Percentiles rank a stretch among this genome's conserved stretches.
Conservation (phyloP, 148 eudicot species). For the Persicaria tinctoria region DNA sequence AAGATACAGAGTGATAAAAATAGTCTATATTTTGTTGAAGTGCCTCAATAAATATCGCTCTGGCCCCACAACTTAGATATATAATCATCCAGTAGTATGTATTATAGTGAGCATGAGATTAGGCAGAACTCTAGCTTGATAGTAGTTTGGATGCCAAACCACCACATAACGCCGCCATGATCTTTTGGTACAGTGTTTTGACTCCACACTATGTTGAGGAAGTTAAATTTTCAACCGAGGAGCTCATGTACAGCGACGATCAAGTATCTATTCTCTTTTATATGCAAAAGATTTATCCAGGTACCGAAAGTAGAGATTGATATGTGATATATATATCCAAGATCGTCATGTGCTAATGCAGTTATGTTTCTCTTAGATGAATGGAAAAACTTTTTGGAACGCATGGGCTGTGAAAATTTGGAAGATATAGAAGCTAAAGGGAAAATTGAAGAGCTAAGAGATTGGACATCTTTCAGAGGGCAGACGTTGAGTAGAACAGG, state of each 20-base stretch:
- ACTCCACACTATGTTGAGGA: conserved; percentile 90
- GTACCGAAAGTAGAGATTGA: conserved; percentile 20
- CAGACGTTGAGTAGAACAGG: conserved; percentile 95
- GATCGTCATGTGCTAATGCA: background rate
- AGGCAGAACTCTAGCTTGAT: background rate
- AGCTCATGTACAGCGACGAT: conserved; percentile 64
- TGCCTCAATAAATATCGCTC: background rate
- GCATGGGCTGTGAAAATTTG: conserved; percentile 37
- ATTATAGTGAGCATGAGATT: background rate
- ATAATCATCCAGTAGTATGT: background rate
- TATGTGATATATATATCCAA: background rate
- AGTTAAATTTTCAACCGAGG: conserved; percentile 67
- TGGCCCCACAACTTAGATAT: background rate
- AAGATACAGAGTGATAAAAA: background rate
- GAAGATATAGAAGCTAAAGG: conserved; percentile 30
- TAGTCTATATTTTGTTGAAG: background rate
- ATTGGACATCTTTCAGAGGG: conserved; percentile 89
- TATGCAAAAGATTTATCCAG: conserved; percentile 93
- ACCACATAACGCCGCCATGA: background rate
- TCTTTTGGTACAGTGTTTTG: conserved; percentile 56
- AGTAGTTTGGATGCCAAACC: background rate
- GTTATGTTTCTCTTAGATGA: conserved; percentile 40
- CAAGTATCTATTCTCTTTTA: conserved; percentile 77
- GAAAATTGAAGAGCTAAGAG: conserved; percentile 56
- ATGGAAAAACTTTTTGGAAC: conserved; percentile 87